These are phyloP conservation scores for Rugosomyces carneus DNA, from an alignment of 1,284 basidiomycete species.

Conservation along the genomic window DNA sequence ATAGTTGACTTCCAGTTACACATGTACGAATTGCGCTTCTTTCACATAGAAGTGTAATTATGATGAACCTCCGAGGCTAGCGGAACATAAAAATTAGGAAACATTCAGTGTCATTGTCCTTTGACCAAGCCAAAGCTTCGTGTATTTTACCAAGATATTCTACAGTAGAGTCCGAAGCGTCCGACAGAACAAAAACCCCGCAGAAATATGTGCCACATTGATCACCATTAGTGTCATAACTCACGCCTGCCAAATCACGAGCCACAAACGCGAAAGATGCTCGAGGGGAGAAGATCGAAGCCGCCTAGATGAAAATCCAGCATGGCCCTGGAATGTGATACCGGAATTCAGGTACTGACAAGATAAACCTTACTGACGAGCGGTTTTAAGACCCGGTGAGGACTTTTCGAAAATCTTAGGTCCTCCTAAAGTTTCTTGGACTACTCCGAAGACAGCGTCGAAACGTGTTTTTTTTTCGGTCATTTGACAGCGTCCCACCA, in stretches of 20 bases:
- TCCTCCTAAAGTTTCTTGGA: too few species aligned
- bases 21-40: neutral
- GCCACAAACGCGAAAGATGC: too few species aligned
- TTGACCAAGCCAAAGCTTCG: neutral
- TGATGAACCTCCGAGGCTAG: conserved; percentile 1
- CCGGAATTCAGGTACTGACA: neutral
- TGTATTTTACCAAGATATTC: neutral
- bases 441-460: neutral
- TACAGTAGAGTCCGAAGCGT: neutral
- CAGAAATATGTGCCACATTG: too few species aligned
- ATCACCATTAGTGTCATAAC: too few species aligned
- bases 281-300: neutral
- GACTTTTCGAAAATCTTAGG: neutral
- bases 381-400: neutral
- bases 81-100: neutral
- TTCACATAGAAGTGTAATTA: neutral
- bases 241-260: neutral
- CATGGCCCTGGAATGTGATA: neutral
- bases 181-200: too few species aligned
- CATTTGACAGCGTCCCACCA: neutral
- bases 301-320: conserved; percentile 1
- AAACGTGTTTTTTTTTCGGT: neutral
- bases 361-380: neutral
- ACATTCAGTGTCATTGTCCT: neutral
- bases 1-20: neutral